A percentile compares a stretch with the other conserved stretches of the same genome.
phyloP scores from a whole-genome alignment of 2,329 filamentous ascomycete species.

The Colletotrichum godetiae region DNA sequence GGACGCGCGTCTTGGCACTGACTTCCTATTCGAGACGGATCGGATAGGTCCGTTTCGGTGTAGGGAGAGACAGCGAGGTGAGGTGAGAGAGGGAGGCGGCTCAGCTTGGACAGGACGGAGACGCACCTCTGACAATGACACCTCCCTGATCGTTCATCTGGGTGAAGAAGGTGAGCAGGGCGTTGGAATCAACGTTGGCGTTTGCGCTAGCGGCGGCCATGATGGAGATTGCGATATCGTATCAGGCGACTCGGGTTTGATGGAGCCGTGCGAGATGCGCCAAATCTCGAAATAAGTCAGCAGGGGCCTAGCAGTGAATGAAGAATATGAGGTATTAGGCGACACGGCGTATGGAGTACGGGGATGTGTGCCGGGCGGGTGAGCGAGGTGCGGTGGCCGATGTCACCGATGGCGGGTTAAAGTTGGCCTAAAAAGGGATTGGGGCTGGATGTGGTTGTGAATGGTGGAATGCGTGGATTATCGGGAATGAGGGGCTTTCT shows the following conservation, averaged over 20 bases:
- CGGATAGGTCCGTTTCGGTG: slow-evolving; percentile 2
- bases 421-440: slow-evolving; percentile 12
- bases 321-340: neutral
- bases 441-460: slow-evolving; percentile 10
- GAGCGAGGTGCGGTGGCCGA: slow-evolving; percentile 20
- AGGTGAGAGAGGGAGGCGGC: slow-evolving; percentile 12
- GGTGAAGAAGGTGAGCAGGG: slow-evolving; percentile 56
- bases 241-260: slow-evolving; percentile 1
- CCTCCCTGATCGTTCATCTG: slow-evolving; percentile 58
- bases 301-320: slow-evolving; percentile 19
- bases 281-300: slow-evolving; percentile 24
- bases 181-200: slow-evolving; percentile 24
- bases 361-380: slow-evolving; percentile 5
- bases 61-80: slow-evolving; percentile 17
- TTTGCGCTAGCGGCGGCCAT: slow-evolving; percentile 49
- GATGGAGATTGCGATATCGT: slow-evolving; percentile 36
- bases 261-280: slow-evolving; percentile 12
- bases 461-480: slow-evolving; percentile 23
- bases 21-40: slow-evolving; percentile 14
- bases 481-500: slow-evolving; percentile 24
- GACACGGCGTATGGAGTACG: neutral
- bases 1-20: slow-evolving; percentile 34
- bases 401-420: slow-evolving; percentile 8
- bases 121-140: slow-evolving; percentile 60
- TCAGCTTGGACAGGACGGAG: slow-evolving; percentile 8